Base-by-base conservation (phyloP, 176 grass and related monocot genomes). In the Eragrostis curvula region DNA sequence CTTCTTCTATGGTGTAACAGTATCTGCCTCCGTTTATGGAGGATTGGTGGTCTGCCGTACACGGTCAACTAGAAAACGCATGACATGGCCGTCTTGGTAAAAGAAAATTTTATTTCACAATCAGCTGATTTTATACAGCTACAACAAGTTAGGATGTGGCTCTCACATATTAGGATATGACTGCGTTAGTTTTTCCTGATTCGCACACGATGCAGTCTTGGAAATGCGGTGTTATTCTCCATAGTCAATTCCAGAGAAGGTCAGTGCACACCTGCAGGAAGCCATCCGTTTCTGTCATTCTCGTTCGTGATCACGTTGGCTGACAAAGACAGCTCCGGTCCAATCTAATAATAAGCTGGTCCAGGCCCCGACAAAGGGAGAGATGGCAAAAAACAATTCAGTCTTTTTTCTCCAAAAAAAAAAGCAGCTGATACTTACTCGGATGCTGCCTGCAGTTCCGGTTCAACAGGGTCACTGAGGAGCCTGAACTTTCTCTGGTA, bases 361-460 rank as follows among this genome's bases (percentile, higher is more conserved):
- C 20, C 28, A 24, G 51, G 3, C 32, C 55, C 67, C 17, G 67
- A 60, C 79, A 81, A 45, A n/a, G n/a, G n/a, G n/a, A n/a, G n/a
- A n/a, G n/a, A n/a, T n/a, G n/a, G n/a, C n/a, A n/a, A n/a, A n/a
- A n/a, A n/a, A n/a, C n/a, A n/a, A n/a, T n/a, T n/a, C n/a, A n/a
- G n/a, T n/a, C n/a, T n/a, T n/a, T n/a, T n/a, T n/a, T n/a, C n/a
- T n/a, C n/a, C n/a, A n/a, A n/a, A n/a, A n/a, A n/a, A n/a, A n/a
- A n/a, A n/a, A n/a, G n/a, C n/a, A 39, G 29, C 8, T 69, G 28
- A 60, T 70, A 87, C 71, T 87, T 87, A 28, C 79, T 71, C 39
- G 55, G 66, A 66, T 78, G 70, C 41, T 83, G 13, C 79, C 6
- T 63, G 17, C 55, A 1, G 53, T n/a, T 16, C 32, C 55, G 9